Evolutionary conservation across 148 eudicot species (phyloP), one percentile per base, ranked within the genome.

Genomic region (Cornus kousa): DNA sequence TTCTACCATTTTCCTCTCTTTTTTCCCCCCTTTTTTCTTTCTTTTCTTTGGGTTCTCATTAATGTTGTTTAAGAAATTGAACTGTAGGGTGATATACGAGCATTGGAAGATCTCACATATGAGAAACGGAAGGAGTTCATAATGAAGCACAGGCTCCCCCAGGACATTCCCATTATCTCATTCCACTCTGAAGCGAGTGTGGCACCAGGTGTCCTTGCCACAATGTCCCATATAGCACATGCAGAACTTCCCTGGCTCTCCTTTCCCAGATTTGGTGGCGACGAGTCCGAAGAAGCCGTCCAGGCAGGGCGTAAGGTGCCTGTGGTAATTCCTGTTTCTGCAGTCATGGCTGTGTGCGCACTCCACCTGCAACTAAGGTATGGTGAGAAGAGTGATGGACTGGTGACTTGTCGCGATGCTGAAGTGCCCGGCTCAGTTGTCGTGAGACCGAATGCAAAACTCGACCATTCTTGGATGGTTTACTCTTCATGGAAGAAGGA

Each of bases 381-480:
- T 14, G 99, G 99, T 12, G 97, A 93, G 78, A 91, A 90, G 82
- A 95, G 99, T 22, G 99, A 95, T 37, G 99, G 99, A 11, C 68
- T 95, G 64, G 99, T 95, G 82, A 89, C 94, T 1, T 89, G 99
- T 70, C 90, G 95, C 31, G 97, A 95, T 87, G 97, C 99, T 1
- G 97, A 93, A 75, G 99, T 95, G 39, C 99, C 99, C 0, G 99
- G 99, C 19, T 93, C 97, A 7, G 91, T 93, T 14, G 92, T 95
- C 7, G 92, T 95, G 5, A 87, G 88, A 59, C 97, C 99, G 0
- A 85, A 89, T 73, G 79, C 81, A 81, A 95, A 95, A 81, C 87
- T 95, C 11, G 97, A 95, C 80, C 99, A 95, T 72, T 88, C 90
- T 3, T 93, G 99, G 97, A 93, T 95, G 94, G 98, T 90, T 67